These are phyloP conservation scores for Fusarium pseudoanthophilum DNA, from an alignment of 2,329 filamentous ascomycete genomes.

Conservation along the genomic window DNA sequence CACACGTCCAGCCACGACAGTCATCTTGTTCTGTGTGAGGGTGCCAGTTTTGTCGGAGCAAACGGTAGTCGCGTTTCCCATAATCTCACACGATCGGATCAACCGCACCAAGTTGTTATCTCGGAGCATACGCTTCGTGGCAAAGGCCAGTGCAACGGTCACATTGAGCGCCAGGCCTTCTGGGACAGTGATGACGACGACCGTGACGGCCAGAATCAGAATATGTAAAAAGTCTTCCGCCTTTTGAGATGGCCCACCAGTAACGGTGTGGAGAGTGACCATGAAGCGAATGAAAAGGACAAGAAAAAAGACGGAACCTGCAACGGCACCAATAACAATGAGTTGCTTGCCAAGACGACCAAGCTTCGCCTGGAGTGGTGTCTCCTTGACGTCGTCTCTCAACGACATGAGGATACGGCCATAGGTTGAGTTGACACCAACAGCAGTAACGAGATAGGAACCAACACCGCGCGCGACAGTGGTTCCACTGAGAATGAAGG, in stretches of 20 bases:
- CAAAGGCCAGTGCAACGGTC: slow-evolving; percentile 70
- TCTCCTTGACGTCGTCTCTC: slow-evolving; percentile 80
- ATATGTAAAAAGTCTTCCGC: slow-evolving; percentile 68
- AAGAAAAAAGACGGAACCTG: slow-evolving; percentile 56
- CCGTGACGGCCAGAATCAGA: slow-evolving; percentile 67
- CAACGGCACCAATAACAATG: slow-evolving; percentile 54
- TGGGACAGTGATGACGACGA: slow-evolving; percentile 69
- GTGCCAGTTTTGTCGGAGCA: slow-evolving; percentile 76
- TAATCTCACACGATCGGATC: slow-evolving; percentile 69
- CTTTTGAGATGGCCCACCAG: slow-evolving; percentile 58
- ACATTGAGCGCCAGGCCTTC: slow-evolving; percentile 71
- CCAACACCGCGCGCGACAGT: slow-evolving; percentile 82
- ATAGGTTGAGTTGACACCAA: slow-evolving; percentile 78
- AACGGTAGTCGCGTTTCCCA: slow-evolving; percentile 72
- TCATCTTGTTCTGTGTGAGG: slow-evolving; percentile 72
- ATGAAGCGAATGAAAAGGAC: slow-evolving; percentile 56
- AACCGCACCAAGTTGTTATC: slow-evolving; percentile 71
- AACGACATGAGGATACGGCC: slow-evolving; percentile 84
- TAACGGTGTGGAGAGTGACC: slow-evolving; percentile 48
- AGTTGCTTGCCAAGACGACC: slow-evolving; percentile 83
- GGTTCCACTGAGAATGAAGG: slow-evolving; percentile 83
- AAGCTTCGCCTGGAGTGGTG: slow-evolving; percentile 80
- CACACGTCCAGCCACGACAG: slow-evolving; percentile 66
- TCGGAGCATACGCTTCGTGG: slow-evolving; percentile 70
- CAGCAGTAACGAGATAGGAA: slow-evolving; percentile 78